phyloP scores from a whole-genome alignment of 148 eudicot species.

The Vaccinium macrocarpon region DNA sequence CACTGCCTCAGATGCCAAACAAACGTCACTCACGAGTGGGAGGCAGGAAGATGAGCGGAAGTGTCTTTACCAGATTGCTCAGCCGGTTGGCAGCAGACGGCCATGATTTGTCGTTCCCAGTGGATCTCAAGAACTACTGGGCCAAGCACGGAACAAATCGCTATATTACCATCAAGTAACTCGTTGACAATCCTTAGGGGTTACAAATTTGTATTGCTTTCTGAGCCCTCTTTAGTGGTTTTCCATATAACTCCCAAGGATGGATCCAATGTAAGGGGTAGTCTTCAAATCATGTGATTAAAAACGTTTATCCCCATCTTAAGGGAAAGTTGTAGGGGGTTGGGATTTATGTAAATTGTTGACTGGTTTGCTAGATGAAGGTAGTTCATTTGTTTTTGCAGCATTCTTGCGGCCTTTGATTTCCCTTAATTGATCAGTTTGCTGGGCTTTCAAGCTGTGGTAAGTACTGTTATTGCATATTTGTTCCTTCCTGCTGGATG shows the following conservation, averaged over 20 bases:
- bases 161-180: slow-evolving; percentile 69
- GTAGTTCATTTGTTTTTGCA: background rate
- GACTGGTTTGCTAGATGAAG: background rate
- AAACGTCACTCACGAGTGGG: slow-evolving; percentile 59
- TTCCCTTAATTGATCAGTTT: background rate
- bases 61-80: slow-evolving; percentile 69
- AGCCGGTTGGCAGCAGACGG: slow-evolving; percentile 59
- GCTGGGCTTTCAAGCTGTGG: background rate
- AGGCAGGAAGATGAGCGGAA: slow-evolving; percentile 82
- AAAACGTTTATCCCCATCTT: background rate
- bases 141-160: slow-evolving; percentile 93
- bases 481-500: background rate
- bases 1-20: slow-evolving; percentile 68
- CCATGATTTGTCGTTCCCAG: slow-evolving; percentile 54
- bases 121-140: slow-evolving; percentile 75
- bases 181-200: background rate
- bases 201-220: background rate
- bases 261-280: background rate
- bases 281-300: slow-evolving; percentile 5
- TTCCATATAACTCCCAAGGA: background rate
- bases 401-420: background rate
- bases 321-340: background rate
- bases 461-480: background rate
- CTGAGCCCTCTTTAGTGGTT: background rate
- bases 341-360: slow-evolving; percentile 5